Evolutionary conservation across 441 rosid species (phyloP).

Genomic region (Erodium chrysanthum): DNA sequence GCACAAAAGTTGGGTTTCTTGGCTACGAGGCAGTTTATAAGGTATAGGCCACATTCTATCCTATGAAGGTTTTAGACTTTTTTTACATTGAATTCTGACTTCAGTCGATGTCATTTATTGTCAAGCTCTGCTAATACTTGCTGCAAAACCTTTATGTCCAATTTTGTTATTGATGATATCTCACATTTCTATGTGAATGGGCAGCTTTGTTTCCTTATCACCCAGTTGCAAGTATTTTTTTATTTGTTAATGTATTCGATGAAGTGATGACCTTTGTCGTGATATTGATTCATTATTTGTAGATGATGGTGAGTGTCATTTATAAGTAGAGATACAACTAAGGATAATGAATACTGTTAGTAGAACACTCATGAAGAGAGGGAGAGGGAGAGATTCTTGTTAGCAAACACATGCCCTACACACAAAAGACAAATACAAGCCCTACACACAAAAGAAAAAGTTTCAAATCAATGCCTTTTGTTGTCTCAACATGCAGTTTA

Average conservation of each 20-base stretch:
- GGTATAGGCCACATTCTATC: slow-evolving; percentile 34
- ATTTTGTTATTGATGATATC: neutral
- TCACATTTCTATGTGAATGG: neutral
- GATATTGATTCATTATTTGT: neutral
- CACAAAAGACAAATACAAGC: too few relatives aligned
- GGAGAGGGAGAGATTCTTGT: too few relatives aligned
- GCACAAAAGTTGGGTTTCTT: slow-evolving; percentile 57
- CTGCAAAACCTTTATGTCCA: neutral
- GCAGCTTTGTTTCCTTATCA: neutral
- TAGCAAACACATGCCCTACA: too few relatives aligned
- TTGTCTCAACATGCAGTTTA: neutral
- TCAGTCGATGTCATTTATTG: slow-evolving; percentile 11
- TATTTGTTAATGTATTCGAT: neutral
- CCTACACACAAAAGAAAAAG: too few relatives aligned
- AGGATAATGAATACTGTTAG: neutral
- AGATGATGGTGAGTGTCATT: neutral
- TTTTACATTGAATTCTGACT: slow-evolving; percentile 2
- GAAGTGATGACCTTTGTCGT: neutral
- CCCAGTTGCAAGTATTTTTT: neutral
- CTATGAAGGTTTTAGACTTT: neutral
- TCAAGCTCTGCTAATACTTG: neutral
- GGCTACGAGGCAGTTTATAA: slow-evolving; percentile 80
- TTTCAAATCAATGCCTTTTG: neutral
- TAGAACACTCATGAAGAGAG: neutral
- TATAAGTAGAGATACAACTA: neutral